Base-by-base conservation (phyloP, 1,139 yeast genomes). In the Candida sp. region DNA sequence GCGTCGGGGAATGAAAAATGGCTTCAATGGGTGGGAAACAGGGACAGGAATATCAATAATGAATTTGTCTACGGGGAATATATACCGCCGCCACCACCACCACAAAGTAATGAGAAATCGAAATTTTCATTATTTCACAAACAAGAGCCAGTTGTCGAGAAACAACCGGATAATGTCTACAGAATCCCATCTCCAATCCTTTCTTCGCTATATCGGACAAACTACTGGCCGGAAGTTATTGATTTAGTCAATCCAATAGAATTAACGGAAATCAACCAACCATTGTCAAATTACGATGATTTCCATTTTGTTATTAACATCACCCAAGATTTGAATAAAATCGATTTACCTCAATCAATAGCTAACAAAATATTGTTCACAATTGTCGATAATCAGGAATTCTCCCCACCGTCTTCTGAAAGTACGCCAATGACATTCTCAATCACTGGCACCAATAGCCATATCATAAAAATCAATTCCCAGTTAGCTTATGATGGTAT, bases 331-430 rank as follows among this genome's bases (percentile, higher is more conserved):
- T 49, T 70, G 7, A 54, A 61, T 2, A 21, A 27, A 21, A 11
- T 30, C 2, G 36, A 42, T 3, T 48, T 57, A 22, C 62, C 66
- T 0, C 45, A 49, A 5, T 47, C 46, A 3, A 48, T 58, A 21
- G 54, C 55, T 33, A 56, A 58, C 39, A 60, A 61, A 39, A 58
- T 68, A 5, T 47, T 70, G 9, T 48, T 70, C 21, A 66, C 70
- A 1, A 55, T 73, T 0, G 60, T 73, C n/a, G 79, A 74, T 47
- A 73, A 72, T 48, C 40, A 51, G 3, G 75, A 70, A 43, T 72
- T 58, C 42, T 57, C 77, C 1, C 76, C 77, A 0, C 42, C 53
- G 3, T 68, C 75, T 5, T 53, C 65, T 0, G 75, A 69, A 44
- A 51, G 61, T 2, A 54, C 71, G 1, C 63, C 66, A 2, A 51